Percentiles rank a stretch among this genome's conserved stretches.
Conservation (phyloP, 2,329 filamentous ascomycete species). For the Hirsutella thompsonii region DNA sequence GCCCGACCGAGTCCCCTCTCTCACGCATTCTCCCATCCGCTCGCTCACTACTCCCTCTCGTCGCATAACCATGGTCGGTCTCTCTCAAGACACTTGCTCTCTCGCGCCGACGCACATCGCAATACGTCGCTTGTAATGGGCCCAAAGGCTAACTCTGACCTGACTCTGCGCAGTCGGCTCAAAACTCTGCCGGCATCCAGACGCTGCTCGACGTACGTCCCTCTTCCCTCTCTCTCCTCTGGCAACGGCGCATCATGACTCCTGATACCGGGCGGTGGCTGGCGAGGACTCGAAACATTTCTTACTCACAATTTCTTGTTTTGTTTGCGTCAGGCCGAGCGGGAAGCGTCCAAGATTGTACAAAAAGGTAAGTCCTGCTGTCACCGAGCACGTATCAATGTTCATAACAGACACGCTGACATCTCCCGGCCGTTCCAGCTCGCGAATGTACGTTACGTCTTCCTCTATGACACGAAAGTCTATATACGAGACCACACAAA, state of each 20-base stretch:
- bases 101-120: no score
- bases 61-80: no score
- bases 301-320: no score
- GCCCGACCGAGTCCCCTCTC: no score
- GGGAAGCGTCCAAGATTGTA: conserved; percentile 97
- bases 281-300: no score
- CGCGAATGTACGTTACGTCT: conserved; percentile 81
- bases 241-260: background rate
- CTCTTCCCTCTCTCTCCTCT: background rate
- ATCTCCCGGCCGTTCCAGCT: conserved; percentile 39
- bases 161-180: conserved; percentile 64
- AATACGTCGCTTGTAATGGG: no score
- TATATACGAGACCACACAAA: no score
- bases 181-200: conserved; percentile 97
- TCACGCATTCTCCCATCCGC: no score
- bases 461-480: no score
- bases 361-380: conserved; percentile 54
- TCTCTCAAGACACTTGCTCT: no score
- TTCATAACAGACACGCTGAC: conserved; percentile 4
- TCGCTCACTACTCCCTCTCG: no score
- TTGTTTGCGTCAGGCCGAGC: conserved; percentile 62
- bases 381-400: conserved; percentile 20
- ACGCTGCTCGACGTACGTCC: conserved; percentile 87
- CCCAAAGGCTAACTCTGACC: background rate
- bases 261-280: conserved; percentile 5